Percentiles rank a stretch among this genome's conserved stretches.
phyloP scores from a whole-genome alignment of 2,329 filamentous ascomycete genomes.

The Sporothrix phasma region DNA sequence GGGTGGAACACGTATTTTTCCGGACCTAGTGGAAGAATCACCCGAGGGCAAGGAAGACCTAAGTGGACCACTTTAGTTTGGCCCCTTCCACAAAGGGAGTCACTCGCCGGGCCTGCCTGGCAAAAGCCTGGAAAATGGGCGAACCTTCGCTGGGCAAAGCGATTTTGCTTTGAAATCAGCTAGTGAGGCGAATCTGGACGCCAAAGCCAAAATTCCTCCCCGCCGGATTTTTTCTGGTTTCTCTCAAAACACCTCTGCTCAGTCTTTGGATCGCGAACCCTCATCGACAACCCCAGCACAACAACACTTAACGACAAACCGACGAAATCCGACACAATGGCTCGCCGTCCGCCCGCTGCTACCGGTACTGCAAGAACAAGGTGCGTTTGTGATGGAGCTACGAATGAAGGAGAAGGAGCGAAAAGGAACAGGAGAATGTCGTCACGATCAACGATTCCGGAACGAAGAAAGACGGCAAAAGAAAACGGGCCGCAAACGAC shows the following conservation, averaged over 20 bases:
- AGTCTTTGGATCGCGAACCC: constrained; percentile 8
- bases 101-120: constrained; percentile 1
- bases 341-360: constrained; percentile 97
- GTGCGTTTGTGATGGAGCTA: constrained; percentile 43
- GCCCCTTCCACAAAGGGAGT: constrained; percentile 7
- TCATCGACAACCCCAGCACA: constrained; percentile 25
- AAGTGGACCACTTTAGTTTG: constrained; percentile 27
- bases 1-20: constrained; percentile 15
- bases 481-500: background rate
- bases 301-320: constrained; percentile 27
- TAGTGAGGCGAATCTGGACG: constrained; percentile 18
- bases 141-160: constrained; percentile 17
- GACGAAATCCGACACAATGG: constrained; percentile 73
- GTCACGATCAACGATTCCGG: background rate
- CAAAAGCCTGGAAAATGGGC: constrained; percentile 7
- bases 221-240: constrained; percentile 7
- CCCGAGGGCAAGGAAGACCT: constrained; percentile 26
- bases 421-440: background rate
- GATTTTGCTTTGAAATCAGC: constrained; percentile 46
- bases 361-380: constrained; percentile 99
- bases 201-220: constrained; percentile 3
- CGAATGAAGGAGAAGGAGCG: constrained; percentile 7
- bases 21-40: constrained; percentile 4
- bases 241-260: background rate
- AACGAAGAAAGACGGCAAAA: background rate